These are phyloP conservation scores for Puya raimondii DNA, from an alignment of 176 grass and related monocot species.

Conservation along the genomic window DNA sequence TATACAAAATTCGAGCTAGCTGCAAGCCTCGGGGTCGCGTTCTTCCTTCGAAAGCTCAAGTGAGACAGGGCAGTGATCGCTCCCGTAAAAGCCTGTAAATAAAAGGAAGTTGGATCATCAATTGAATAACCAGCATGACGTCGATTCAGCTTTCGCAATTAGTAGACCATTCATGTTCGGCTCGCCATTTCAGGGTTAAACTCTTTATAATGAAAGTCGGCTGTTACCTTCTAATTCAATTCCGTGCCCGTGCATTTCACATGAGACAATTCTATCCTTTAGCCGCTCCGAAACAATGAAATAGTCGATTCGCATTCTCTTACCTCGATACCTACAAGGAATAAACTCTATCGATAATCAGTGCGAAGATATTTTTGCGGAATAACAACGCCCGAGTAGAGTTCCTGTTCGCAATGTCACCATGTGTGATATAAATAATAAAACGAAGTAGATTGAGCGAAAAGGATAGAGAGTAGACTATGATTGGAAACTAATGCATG, in stretches of 20 bases:
- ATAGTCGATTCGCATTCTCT: slow-evolving; percentile 97
- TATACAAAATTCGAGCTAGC: slow-evolving; percentile 1
- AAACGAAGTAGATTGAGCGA: not conserved
- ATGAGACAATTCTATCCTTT: slow-evolving; percentile 58
- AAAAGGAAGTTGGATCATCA: not conserved
- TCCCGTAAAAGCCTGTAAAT: slow-evolving; percentile 39
- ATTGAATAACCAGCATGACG: too few species aligned
- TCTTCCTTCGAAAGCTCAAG: slow-evolving; percentile 32
- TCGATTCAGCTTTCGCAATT: too few species aligned
- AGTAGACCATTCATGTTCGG: not conserved
- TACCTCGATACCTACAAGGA: slow-evolving; percentile 65
- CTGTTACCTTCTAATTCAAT: slow-evolving; percentile 86
- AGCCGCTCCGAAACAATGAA: slow-evolving; percentile 62
- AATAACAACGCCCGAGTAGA: not conserved
- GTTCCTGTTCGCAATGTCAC: too few species aligned
- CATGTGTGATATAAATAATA: too few species aligned
- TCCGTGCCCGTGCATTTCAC: slow-evolving; percentile 81
- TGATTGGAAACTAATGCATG: not conserved
- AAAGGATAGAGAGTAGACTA: not conserved
- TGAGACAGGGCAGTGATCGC: slow-evolving; percentile 49
- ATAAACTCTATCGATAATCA: not conserved
- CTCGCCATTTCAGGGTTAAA: slow-evolving; percentile 3
- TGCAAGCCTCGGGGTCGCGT: slow-evolving; percentile 1
- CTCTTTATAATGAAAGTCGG: not conserved
- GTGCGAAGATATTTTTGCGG: not conserved